Evolutionary conservation across 2,329 filamentous ascomycete species (phyloP), one percentile per base, ranked within the genome.

Genomic region (Ascochyta clinopodiicola): DNA sequence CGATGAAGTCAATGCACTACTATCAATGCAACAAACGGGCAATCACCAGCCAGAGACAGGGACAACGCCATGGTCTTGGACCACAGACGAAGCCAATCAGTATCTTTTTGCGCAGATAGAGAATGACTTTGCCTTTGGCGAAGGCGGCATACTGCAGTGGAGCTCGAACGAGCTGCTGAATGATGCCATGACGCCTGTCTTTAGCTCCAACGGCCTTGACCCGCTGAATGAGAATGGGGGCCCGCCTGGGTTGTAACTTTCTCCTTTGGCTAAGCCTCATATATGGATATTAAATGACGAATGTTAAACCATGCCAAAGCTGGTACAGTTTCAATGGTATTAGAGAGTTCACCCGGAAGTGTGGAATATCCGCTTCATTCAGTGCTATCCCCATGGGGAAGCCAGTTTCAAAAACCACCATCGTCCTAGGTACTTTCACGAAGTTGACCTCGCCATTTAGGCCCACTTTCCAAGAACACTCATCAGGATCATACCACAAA

Each of bases 381-480:
- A 15, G 21, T 36, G 0, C 9, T 21, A 19, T 7, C 15, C n/a
- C 6, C 2, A 15, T 4, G 4, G 1, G n/a, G 27, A 10, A 21
- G 27, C 22, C 1, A 3, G 24, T 10, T 5, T 40, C 27, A 19
- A 36, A 25, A 13, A 10, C 15, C 31, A 29, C 21, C n/a, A 2
- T 49, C 29, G 3, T 12, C 5, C 12, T n/a, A 6, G 22, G 3
- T 43, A 51, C 17, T 9, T 19, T 24, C 15, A 10, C 29, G 9
- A n/a, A 24, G 2, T 22, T 10, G 6, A 25, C 1, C 3, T 17
- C n/a, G n/a, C 25, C 27, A 10, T 31, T 39, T 51, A 89, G 25
- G 89, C 88, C 89, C 89, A 92, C 70, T 91, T 91, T 0, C 88
- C 89, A 22, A 92, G 75, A 21, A 92, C 70, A 52, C 87, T 87